Conservation (phyloP, 2,329 filamentous ascomycete species). For the Claviceps africana region DNA sequence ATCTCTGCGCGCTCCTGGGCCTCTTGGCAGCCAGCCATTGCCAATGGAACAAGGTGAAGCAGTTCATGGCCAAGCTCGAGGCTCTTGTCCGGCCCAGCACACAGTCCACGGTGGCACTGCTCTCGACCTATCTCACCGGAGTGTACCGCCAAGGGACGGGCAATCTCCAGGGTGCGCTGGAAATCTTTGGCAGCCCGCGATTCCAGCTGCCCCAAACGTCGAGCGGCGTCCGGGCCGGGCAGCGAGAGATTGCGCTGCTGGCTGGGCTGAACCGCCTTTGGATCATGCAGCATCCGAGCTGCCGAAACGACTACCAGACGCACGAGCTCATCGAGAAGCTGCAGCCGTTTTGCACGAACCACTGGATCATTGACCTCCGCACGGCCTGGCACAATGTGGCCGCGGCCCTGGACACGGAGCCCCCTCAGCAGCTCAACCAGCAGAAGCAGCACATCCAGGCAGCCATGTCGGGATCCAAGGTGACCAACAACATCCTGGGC, state of each 20-base stretch:
- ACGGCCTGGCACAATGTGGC: slow-evolving; percentile 66
- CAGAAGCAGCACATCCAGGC: slow-evolving; percentile 66
- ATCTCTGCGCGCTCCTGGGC: slow-evolving; percentile 57
- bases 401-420: slow-evolving; percentile 50
- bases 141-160: slow-evolving; percentile 67
- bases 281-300: slow-evolving; percentile 52
- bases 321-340: slow-evolving; percentile 50
- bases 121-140: slow-evolving; percentile 59
- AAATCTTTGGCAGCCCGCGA: slow-evolving; percentile 47
- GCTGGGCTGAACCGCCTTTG: slow-evolving; percentile 55
- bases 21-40: slow-evolving; percentile 57
- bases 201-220: slow-evolving; percentile 33
- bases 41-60: slow-evolving; percentile 51
- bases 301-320: slow-evolving; percentile 44
- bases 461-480: slow-evolving; percentile 55
- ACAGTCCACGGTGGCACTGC: slow-evolving; percentile 28
- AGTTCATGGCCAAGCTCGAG: slow-evolving; percentile 40
- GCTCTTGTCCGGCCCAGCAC: slow-evolving; percentile 25
- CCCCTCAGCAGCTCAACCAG: slow-evolving; percentile 52
- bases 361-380: slow-evolving; percentile 60
- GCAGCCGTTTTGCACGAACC: slow-evolving; percentile 51
- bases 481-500: slow-evolving; percentile 61
- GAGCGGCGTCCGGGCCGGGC: slow-evolving; percentile 33
- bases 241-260: slow-evolving; percentile 52
- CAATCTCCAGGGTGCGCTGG: slow-evolving; percentile 52